Evolutionary conservation across 345 rosid genomes (phyloP).

Genomic region (Salix caprea): DNA sequence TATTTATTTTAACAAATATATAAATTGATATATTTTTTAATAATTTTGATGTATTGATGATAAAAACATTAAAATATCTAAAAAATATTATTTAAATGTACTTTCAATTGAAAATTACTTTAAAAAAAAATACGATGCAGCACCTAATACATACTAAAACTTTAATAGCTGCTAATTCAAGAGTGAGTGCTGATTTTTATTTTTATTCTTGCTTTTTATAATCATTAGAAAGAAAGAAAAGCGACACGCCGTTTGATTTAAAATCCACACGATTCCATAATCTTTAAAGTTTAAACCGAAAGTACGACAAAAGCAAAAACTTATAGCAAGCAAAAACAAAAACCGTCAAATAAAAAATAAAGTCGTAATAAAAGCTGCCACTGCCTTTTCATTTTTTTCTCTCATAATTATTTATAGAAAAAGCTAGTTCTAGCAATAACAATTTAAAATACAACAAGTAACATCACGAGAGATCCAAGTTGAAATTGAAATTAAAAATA

Average conservation of each 20-base stretch:
- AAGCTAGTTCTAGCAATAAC: not conserved
- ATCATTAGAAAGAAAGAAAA: not conserved
- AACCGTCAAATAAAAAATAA: not conserved
- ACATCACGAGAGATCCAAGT: not conserved
- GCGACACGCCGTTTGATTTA: constrained; percentile 27
- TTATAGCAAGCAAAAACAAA: not conserved
- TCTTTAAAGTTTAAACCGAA: not conserved
- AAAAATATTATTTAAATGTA: too few relatives aligned
- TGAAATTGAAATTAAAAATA: not conserved
- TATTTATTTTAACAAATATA: too few relatives aligned
- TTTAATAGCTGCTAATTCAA: too few relatives aligned
- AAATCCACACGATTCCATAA: not conserved
- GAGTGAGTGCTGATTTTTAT: not conserved
- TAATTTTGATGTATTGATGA: too few relatives aligned
- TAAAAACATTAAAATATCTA: too few relatives aligned
- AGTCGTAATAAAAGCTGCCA: not conserved
- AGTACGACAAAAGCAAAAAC: not conserved
- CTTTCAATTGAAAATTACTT: too few relatives aligned
- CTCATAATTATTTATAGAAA: not conserved
- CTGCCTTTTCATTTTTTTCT: not conserved
- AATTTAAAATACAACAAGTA: not conserved
- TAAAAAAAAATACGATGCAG: too few relatives aligned
- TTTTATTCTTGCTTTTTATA: not conserved
- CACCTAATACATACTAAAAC: too few relatives aligned
- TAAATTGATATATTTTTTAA: too few relatives aligned